Evolutionary conservation across 331 rosid genomes (phyloP).

Genomic region (Quercus lobata): DNA sequence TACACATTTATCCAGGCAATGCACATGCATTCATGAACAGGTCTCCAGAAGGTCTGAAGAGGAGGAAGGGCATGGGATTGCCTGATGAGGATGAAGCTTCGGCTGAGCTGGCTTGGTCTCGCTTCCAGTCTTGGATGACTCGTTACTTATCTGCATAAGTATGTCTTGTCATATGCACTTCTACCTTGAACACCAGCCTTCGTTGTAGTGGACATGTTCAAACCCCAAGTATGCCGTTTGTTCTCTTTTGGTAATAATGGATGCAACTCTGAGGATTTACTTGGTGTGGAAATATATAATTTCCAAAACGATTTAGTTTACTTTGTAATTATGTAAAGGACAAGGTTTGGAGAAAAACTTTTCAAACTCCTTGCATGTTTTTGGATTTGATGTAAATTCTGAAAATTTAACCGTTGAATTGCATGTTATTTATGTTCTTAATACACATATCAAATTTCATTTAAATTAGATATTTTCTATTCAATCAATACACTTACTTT

Average conservation of each 20-base stretch:
- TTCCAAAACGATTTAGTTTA: constrained; percentile 3
- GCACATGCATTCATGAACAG: constrained; percentile 95
- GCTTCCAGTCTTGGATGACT: constrained; percentile 85
- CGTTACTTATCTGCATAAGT: constrained; percentile 38
- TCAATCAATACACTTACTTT: too few species aligned
- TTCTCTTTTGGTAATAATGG: constrained; percentile 1
- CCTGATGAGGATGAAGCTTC: constrained; percentile 72
- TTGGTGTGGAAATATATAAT: background rate
- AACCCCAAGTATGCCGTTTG: constrained; percentile 1
- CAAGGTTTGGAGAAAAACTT: too few species aligned
- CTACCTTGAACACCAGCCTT: background rate
- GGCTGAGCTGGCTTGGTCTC: constrained; percentile 88
- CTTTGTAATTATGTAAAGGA: background rate
- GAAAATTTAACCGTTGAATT: too few species aligned
- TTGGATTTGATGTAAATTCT: too few species aligned
- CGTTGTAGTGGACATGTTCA: background rate
- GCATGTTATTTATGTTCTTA: too few species aligned
- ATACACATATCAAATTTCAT: too few species aligned
- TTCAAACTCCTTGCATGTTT: too few species aligned
- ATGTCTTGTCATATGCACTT: background rate
- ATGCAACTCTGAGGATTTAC: constrained; percentile 10
- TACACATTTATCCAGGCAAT: constrained; percentile 54
- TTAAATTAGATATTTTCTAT: too few species aligned
- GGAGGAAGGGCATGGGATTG: constrained; percentile 88
- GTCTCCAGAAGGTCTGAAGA: constrained; percentile 70